A percentile compares a stretch with the other conserved stretches of the same genome.
Conservation (phyloP, 1,284 basidiomycete species). For the Meripilus lineatus region DNA sequence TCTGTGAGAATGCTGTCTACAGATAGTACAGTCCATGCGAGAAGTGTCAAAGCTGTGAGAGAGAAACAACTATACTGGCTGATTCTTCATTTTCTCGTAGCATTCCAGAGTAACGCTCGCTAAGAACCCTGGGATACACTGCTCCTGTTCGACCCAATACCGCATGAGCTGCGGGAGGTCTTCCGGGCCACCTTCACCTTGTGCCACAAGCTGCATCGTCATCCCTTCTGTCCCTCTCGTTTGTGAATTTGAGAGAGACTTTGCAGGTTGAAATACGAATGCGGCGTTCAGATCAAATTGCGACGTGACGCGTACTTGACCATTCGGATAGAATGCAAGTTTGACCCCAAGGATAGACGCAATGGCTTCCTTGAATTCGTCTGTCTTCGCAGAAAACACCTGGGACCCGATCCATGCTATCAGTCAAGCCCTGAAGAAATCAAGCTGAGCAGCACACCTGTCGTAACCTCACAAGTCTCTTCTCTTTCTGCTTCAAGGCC, state of each 20-base stretch:
- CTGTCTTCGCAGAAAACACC: constrained; percentile 70
- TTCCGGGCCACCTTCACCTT: constrained; percentile 64
- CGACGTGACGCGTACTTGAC: constrained; percentile 79
- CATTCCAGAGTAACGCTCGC: constrained; percentile 73
- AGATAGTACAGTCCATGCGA: too few species aligned
- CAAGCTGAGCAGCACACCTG: constrained; percentile 38
- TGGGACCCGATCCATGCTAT: constrained; percentile 22
- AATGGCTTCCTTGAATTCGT: constrained; percentile 80
- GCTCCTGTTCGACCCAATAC: constrained; percentile 68
- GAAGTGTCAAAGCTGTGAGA: too few species aligned
- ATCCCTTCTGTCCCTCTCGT: constrained; percentile 31
- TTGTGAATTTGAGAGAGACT: constrained; percentile 10
- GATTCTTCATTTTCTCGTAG: constrained; percentile 47
- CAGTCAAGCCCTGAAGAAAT: background rate
- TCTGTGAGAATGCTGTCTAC: too few species aligned
- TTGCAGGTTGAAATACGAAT: constrained; percentile 65
- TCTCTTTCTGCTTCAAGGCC: constrained; percentile 67
- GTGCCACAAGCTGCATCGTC: constrained; percentile 64
- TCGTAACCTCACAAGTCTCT: constrained; percentile 66
- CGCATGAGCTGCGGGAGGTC: constrained; percentile 63
- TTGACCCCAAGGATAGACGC: constrained; percentile 81
- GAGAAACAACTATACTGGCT: too few species aligned
- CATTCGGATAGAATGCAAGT: constrained; percentile 79
- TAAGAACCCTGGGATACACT: constrained; percentile 72
- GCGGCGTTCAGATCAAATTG: constrained; percentile 68